Evolutionary conservation across 352 stramenopile species (phyloP), one percentile per base, ranked within the genome.

Genomic region (Phytophthora parvispora): DNA sequence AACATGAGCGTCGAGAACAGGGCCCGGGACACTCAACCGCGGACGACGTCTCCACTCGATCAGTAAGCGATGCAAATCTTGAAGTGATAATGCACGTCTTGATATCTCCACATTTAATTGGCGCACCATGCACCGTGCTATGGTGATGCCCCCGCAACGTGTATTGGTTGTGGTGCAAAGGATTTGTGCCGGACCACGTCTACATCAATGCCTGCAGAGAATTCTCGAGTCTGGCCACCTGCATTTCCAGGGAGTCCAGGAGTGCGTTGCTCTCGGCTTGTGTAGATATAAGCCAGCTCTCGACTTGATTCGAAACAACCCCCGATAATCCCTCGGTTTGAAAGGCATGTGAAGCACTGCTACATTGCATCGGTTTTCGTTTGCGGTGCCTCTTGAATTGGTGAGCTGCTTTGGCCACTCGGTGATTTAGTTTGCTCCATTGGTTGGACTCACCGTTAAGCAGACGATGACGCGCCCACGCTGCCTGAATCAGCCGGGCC

Each of bases 331-430:
- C 50, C 10, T 6, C 53, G n/a, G 50, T 69, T 20, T 78, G 57
- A 1, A 71, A 24, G 20, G 60, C 27, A n/a, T 64, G 22, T 27
- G 65, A 49, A 36, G 53, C 54, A 13, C 60, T 65, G 25, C 47
- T 42, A 22, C 45, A 63, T 22, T 80, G 64, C 59, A 68, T 76
- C 6, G 75, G 75, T 18, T 71, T 72, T 13, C 57, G 68, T 38
- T 74, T 80, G 40, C 68, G 72, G 16, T 61, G 59, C 18, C 60
- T 13, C 32, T 81, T 83, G 43, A 82, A 82, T 31, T 78, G 68
- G 16, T 69, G 40, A 22, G 72, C 68, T 36, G 67, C 47, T 7
- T 56, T 69, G 45, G 68, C 28, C 24, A 84, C 24, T 18, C 22
- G 47, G 20, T 31, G 38, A 31, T 72, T 51, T 12, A 24, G 22